Evolutionary conservation across 768 basidiomycete genomes (phyloP).

Genomic region (Agaricus blazei): DNA sequence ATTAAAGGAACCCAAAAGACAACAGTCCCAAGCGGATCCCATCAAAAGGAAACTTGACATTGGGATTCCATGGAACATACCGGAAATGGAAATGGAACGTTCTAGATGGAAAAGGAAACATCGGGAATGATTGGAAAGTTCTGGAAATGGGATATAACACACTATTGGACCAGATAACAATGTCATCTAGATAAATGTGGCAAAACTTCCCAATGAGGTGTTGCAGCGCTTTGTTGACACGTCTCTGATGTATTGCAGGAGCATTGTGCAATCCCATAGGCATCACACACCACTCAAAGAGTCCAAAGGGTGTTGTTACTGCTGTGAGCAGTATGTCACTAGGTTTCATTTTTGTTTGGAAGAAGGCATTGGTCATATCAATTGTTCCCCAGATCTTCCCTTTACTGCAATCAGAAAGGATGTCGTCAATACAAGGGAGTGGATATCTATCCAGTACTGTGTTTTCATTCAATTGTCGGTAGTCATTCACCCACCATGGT

Average conservation of each 20-base stretch:
- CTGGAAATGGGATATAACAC: too few relatives aligned
- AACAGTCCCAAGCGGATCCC: too few relatives aligned
- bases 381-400: slow-evolving; percentile 26
- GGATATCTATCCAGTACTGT: slow-evolving; percentile 24
- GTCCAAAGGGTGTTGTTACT: slow-evolving; percentile 30
- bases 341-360: slow-evolving; percentile 19
- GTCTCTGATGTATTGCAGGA: slow-evolving; percentile 23
- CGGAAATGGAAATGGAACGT: too few relatives aligned
- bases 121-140: too few relatives aligned
- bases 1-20: too few relatives aligned
- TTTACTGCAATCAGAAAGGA: slow-evolving; percentile 26
- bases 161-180: slow-evolving; percentile 18
- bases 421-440: slow-evolving; percentile 24
- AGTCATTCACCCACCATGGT: slow-evolving; percentile 33
- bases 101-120: too few relatives aligned
- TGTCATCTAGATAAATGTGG: slow-evolving; percentile 22
- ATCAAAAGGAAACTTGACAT: too few relatives aligned
- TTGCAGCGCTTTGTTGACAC: slow-evolving; percentile 20
- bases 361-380: slow-evolving; percentile 20
- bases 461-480: slow-evolving; percentile 24
- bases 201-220: slow-evolving; percentile 18
- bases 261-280: slow-evolving; percentile 22
- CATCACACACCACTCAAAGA: slow-evolving; percentile 40
- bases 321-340: slow-evolving; percentile 25
- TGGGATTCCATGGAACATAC: too few relatives aligned